Evolutionary conservation across 2,329 filamentous ascomycete genomes (phyloP).

Genomic region (Furcasterigmium furcatum): DNA sequence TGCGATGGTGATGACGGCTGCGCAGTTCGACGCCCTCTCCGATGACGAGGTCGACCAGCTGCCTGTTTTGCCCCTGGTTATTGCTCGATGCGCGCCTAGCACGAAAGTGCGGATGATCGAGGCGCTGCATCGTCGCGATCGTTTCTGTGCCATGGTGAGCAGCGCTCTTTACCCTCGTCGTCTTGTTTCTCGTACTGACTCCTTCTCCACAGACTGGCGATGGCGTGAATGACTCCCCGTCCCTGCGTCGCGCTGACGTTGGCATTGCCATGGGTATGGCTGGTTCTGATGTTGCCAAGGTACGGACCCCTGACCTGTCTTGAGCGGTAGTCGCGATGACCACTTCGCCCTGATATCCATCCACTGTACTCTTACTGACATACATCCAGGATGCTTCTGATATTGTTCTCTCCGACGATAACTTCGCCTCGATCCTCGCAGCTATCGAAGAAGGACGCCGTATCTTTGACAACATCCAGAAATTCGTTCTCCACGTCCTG

Average conservation of each 20-base stretch:
- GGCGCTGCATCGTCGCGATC: constrained; percentile 58
- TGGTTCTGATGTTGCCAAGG: constrained; percentile 59
- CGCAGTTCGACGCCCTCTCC: constrained; percentile 56
- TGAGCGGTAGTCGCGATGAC: too few species aligned
- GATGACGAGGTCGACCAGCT: constrained; percentile 58
- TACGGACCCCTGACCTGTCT: too few species aligned
- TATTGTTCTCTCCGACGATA: constrained; percentile 65
- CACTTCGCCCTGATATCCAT: too few species aligned
- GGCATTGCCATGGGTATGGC: constrained; percentile 64
- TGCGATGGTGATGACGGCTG: constrained; percentile 56
- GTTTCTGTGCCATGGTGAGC: constrained; percentile 51
- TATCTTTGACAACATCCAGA: constrained; percentile 67
- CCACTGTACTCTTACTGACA: too few species aligned
- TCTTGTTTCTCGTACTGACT: not conserved
- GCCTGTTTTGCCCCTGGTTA: constrained; percentile 57
- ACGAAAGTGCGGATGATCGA: constrained; percentile 65
- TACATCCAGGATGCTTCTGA: constrained; percentile 45
- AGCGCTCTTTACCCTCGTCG: not conserved
- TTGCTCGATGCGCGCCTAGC: constrained; percentile 60
- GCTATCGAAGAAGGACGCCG: constrained; percentile 61
- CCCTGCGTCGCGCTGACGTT: constrained; percentile 60
- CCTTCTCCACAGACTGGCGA: constrained; percentile 49
- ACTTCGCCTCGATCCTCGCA: constrained; percentile 62
- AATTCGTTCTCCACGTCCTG: constrained; percentile 58
- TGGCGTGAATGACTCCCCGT: constrained; percentile 63